Evolutionary conservation across 805 yeast species (phyloP), one percentile per base, ranked within the genome.

Genomic region (Candida alai): DNA sequence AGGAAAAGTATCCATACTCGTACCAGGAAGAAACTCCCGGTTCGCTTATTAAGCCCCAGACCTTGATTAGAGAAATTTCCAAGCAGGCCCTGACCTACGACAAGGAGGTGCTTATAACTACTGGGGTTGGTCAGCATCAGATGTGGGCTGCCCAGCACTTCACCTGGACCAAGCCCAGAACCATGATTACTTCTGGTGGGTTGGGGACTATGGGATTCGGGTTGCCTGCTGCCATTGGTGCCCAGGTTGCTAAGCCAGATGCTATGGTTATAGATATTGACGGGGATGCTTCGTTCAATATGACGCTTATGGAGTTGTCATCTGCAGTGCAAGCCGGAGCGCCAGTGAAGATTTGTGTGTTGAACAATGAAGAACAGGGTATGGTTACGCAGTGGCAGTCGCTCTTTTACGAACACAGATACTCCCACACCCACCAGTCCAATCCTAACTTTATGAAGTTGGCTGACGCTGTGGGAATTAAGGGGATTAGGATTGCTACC

Each of bases 381-480:
- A 93, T 93, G 98, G 98, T 93, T 37, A 90, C 97, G 10, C 98
- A 93, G 65, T 93, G 98, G 98, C 98, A 93, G 70, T 84, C 96
- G 9, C 70, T 93, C 42, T 93, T 93, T 73, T 93, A 93, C 66
- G 95, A 90, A 62, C 90, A 90, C 65, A 80, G 98, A 66, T 93
- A 86, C 62, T 75, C 97, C n/a, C 97, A 93, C 65, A 90, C 98
- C 16, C 97, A 93, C 67, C 98, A 93, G 69, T 58, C 74, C 39
- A 93, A 93, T 63, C 98, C 98, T 37, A 83, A 93, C 64, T 93
- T 89, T 58, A 77, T 86, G 72, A 85, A 84, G 62, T 71, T 93
- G 37, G 95, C 96, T 14, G 96, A 93, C 32, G 83, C 96, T 30
- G 88, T 90, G 96, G 94, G 94, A 35, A 62, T 88, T 49, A 78